Base-by-base conservation (phyloP, 1,284 basidiomycete genomes). In the Apiotrichum gamsii region DNA sequence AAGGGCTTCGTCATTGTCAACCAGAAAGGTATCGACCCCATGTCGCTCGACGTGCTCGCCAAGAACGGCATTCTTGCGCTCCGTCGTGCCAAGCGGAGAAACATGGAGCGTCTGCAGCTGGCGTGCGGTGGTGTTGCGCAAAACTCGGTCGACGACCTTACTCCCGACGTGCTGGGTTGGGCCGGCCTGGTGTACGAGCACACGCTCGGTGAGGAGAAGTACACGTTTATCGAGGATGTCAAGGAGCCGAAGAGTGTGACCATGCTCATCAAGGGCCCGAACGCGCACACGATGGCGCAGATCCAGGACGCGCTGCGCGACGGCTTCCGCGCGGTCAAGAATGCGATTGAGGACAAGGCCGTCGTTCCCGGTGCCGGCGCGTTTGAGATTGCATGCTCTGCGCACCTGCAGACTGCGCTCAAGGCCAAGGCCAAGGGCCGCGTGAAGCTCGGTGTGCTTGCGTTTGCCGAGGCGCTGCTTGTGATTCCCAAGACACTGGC, bases 111-210 rank as follows among this genome's bases (percentile, higher is more conserved):
- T 43, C 72, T 96, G 54, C 93, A 96, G 71, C 81, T 97, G 47
- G 83, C 91, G 53, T 94, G 90, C 71, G 95, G 95, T 51, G 95
- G 95, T 65, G 77, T 84, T 53, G 91, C 95, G 1, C 93, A 97
- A 72, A 98, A 99, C 76, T 96, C 93, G 51, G 90, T 97, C 15
- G 95, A 98, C 60, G 95, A 98, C 71, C 79, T 99, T 35, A 82
- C 82, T 13, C 90, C 93, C 9, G 86, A 89, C 46, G 79, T 91
- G 32, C 82, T 99, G 34, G 95, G 95, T 33, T 96, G 89, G 82
- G 95, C 95, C 32, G 95, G 95, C 5, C 82, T 98, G 45, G 91
- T 99, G 23, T 99, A 99, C 75, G 95, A 99, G 74, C 93, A 98
- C 73, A 97, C 94, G 9, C 81, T 99, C 21, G 94, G 95, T 58